These are phyloP conservation scores for Jackrogersella minutella DNA, from an alignment of 495 filamentous ascomycete species.

Conservation along the genomic window DNA sequence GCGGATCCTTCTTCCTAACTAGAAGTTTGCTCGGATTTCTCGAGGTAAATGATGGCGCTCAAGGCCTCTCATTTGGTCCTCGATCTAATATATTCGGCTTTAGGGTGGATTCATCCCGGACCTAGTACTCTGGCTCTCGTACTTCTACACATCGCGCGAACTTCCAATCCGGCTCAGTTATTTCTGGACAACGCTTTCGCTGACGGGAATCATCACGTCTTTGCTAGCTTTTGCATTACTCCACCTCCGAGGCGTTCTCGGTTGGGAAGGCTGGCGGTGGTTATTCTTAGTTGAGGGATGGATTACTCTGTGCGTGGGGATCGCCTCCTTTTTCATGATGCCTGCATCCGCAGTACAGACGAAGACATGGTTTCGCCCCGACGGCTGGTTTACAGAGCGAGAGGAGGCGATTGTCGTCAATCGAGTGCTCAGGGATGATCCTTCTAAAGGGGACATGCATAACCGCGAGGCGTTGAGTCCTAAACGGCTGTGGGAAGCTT, in stretches of 20 bases:
- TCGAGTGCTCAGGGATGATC: constrained; percentile 60
- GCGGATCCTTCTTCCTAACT: constrained; percentile 51
- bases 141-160: constrained; percentile 63
- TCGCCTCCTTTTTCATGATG: constrained; percentile 63
- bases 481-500: constrained; percentile 62
- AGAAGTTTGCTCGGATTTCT: constrained; percentile 51
- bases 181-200: constrained; percentile 64
- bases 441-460: constrained; percentile 65
- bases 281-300: constrained; percentile 62
- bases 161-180: constrained; percentile 59
- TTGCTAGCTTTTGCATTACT: constrained; percentile 62
- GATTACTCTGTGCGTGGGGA: constrained; percentile 60
- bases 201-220: constrained; percentile 60
- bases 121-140: constrained; percentile 59
- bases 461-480: constrained; percentile 69
- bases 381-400: constrained; percentile 62
- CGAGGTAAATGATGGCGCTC: no score
- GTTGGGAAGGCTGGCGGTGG: constrained; percentile 69
- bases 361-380: constrained; percentile 57
- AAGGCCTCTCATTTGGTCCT: constrained; percentile 21
- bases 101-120: constrained; percentile 65
- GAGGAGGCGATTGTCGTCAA: constrained; percentile 62
- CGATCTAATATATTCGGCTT: neutral
- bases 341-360: constrained; percentile 63
- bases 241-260: constrained; percentile 58